A percentile compares a stretch with the other conserved stretches of the same genome.
These are phyloP conservation scores for Strigomonas oncopelti DNA, from an alignment of 208 protist species.

Conservation along the genomic window DNA sequence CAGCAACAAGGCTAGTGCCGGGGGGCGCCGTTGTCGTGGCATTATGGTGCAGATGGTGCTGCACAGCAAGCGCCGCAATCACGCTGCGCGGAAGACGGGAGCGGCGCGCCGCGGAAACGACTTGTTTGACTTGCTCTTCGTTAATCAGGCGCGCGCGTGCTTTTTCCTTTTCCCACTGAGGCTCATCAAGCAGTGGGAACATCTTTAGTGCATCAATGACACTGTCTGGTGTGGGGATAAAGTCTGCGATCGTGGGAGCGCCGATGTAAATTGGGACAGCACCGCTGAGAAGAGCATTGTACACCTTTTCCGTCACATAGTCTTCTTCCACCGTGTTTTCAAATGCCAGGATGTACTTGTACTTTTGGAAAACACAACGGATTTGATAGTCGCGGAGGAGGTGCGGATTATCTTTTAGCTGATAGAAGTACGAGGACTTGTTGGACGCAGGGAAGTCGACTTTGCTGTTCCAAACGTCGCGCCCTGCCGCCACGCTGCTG, in stretches of 20 bases:
- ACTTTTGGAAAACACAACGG: slow-evolving; percentile 33
- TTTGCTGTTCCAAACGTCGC: not conserved
- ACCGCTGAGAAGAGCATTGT: slow-evolving; percentile 45
- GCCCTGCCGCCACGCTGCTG: not conserved
- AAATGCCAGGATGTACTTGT: slow-evolving; percentile 35
- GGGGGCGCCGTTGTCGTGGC: no score
- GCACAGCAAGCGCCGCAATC: not conserved
- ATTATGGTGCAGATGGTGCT: not conserved
- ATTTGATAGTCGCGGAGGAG: slow-evolving; percentile 8
- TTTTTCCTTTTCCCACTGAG: not conserved
- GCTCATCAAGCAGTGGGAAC: not conserved
- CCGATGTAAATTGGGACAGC: slow-evolving; percentile 50
- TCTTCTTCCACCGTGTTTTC: slow-evolving; percentile 54
- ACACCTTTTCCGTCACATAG: slow-evolving; percentile 75
- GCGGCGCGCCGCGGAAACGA: not conserved
- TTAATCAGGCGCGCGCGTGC: not conserved
- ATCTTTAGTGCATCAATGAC: not conserved
- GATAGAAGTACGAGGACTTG: not conserved
- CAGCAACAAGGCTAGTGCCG: no score
- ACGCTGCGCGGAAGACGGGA: not conserved
- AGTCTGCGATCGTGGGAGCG: slow-evolving; percentile 37
- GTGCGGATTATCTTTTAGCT: not conserved
- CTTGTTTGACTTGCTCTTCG: not conserved
- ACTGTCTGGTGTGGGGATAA: slow-evolving; percentile 20
- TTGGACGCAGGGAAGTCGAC: not conserved